Percentiles rank a stretch among this genome's conserved stretches.
Conservation (phyloP, 2,329 filamentous ascomycete species). For the Metarhizium brunneum region DNA sequence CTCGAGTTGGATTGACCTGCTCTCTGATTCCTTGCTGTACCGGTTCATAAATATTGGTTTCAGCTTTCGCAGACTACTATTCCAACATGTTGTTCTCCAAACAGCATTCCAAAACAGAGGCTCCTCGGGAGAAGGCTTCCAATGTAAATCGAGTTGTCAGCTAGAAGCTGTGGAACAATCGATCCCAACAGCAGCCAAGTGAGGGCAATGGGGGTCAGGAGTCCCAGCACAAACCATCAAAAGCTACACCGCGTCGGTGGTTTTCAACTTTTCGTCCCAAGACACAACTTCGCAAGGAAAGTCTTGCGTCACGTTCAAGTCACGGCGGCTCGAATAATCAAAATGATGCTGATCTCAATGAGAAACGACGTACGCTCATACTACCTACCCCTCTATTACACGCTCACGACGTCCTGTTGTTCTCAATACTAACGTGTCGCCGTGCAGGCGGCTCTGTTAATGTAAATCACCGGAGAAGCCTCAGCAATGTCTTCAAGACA, state of each 20-base stretch:
- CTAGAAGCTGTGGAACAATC: slow-evolving; percentile 19
- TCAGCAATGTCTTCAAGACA: slow-evolving; percentile 20
- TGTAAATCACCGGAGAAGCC: slow-evolving; percentile 16
- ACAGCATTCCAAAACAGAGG: slow-evolving; percentile 7
- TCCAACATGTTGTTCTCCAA: slow-evolving; percentile 15
- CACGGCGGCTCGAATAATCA: not conserved
- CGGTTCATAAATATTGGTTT: slow-evolving; percentile 3
- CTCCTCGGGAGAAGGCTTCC: slow-evolving; percentile 4
- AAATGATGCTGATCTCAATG: not conserved
- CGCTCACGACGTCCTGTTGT: not conserved
- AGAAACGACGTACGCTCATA: slow-evolving; percentile 1
- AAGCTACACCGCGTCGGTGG: slow-evolving; percentile 9
- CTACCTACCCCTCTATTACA: not conserved
- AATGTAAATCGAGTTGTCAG: slow-evolving; percentile 11
- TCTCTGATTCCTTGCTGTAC: slow-evolving; percentile 2
- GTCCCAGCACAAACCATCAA: not conserved
- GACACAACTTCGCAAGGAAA: not conserved
- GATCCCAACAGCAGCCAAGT: slow-evolving; percentile 8
- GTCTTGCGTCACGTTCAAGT: not conserved
- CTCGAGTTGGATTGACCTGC: slow-evolving; percentile 1
- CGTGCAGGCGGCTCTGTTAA: not conserved
- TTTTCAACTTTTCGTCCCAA: slow-evolving; percentile 11
- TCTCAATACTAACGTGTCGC: not conserved
- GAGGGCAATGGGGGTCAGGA: slow-evolving; percentile 1
- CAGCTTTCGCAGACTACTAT: slow-evolving; percentile 7